Percentiles rank a stretch among this genome's conserved stretches.
These are phyloP conservation scores for Tricholoma flavovirens DNA, from an alignment of 768 basidiomycete species.

Conservation along the genomic window DNA sequence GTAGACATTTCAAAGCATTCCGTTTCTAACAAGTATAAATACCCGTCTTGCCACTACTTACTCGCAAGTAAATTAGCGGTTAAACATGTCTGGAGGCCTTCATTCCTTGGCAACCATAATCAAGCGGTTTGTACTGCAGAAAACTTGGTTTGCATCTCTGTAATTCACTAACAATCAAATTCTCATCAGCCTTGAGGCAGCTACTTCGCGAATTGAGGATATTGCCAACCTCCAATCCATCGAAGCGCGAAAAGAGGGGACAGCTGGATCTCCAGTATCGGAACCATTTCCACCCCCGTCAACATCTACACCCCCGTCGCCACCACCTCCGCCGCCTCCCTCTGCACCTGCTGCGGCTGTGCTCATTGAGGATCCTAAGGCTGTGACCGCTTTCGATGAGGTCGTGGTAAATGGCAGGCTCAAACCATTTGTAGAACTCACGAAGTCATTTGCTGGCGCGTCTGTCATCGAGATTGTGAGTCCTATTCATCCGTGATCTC, in stretches of 20 bases:
- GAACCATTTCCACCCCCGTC: conserved; percentile 2
- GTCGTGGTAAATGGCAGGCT: conserved; percentile 68
- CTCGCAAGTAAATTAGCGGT: neutral
- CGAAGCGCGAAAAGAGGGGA: conserved; percentile 5
- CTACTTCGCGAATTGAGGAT: conserved; percentile 92
- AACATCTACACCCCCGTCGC: conserved; percentile 23
- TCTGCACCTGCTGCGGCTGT: conserved; percentile 30
- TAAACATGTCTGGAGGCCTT: conserved; percentile 44
- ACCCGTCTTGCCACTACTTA: neutral
- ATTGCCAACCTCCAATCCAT: conserved; percentile 46
- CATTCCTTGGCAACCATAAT: conserved; percentile 78
- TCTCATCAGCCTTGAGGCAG: conserved; percentile 73
- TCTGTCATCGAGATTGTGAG: conserved; percentile 75
- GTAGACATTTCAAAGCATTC: too few relatives aligned
- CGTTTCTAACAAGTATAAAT: too few relatives aligned
- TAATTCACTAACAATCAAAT: conserved; percentile 6
- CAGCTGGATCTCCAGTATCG: conserved; percentile 11
- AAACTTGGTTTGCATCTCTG: neutral
- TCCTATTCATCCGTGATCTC: neutral
- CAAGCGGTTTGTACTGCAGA: conserved; percentile 52
- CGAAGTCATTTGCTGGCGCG: conserved; percentile 62
- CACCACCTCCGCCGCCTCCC: conserved; percentile 28
- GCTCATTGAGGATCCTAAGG: conserved; percentile 41
- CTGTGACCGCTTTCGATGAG: conserved; percentile 69
- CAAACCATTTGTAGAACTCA: conserved; percentile 68